These are phyloP conservation scores for Aspergillus pseudotamarii DNA, from an alignment of 2,329 filamentous ascomycete species.

Conservation along the genomic window DNA sequence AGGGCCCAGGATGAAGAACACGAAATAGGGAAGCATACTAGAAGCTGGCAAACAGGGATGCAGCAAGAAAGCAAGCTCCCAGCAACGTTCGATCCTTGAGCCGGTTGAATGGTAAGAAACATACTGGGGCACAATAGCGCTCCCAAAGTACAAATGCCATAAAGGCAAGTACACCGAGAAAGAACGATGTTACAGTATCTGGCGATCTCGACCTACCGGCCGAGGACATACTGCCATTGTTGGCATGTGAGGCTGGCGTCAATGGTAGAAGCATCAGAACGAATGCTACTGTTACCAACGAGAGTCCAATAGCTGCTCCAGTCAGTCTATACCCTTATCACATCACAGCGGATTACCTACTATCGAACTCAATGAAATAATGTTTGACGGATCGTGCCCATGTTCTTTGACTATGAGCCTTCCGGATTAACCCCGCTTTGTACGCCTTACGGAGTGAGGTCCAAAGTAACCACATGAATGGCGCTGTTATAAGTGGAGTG, in stretches of 20 bases:
- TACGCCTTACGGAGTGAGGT: conserved; percentile 1
- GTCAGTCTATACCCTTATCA: neutral
- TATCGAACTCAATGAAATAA: conserved; percentile 11
- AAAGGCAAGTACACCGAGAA: conserved; percentile 20
- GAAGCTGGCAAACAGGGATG: conserved; percentile 12
- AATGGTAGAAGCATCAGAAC: conserved; percentile 34
- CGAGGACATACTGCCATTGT: conserved; percentile 8
- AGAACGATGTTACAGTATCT: conserved; percentile 25
- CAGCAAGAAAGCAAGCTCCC: conserved; percentile 25
- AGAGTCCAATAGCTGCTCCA: conserved; percentile 28
- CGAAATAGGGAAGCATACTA: conserved; percentile 2
- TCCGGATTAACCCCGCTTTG: neutral
- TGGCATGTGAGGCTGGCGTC: conserved; percentile 25
- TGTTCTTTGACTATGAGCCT: neutral
- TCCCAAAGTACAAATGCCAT: conserved; percentile 27
- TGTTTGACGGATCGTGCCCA: conserved; percentile 2
- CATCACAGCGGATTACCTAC: neutral
- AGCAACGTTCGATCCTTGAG: conserved; percentile 27
- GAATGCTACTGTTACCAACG: conserved; percentile 32
- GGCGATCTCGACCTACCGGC: conserved; percentile 27
- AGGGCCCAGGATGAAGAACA: neutral
- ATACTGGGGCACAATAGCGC: conserved; percentile 22
- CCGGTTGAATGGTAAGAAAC: conserved; percentile 26
- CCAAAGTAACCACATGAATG: conserved; percentile 1
- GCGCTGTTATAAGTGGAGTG: neutral